phyloP scores from a whole-genome alignment of 306 rosid species.

The Acmispon strigosus region DNA sequence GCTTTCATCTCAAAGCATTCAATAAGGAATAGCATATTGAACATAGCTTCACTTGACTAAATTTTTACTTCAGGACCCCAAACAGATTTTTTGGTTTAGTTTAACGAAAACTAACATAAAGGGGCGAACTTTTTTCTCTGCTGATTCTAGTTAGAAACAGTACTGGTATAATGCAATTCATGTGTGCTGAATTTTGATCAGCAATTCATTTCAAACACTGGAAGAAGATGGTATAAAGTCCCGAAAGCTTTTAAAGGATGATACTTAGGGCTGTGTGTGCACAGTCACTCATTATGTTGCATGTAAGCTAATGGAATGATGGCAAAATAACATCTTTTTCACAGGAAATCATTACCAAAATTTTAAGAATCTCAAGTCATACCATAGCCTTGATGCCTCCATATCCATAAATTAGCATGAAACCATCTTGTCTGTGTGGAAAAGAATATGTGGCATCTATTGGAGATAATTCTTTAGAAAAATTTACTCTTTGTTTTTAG shows the following conservation, averaged over 20 bases:
- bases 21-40: neutral
- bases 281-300: neutral
- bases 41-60: neutral
- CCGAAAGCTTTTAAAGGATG: neutral
- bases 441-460: conserved; percentile 19
- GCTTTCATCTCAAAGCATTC: neutral
- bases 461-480: conserved; percentile 15
- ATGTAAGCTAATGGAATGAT: neutral
- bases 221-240: neutral
- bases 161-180: neutral
- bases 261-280: neutral
- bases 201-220: neutral
- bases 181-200: neutral
- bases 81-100: neutral
- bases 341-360: conserved; percentile 22
- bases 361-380: conserved; percentile 14
- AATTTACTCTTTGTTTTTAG: neutral
- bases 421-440: conserved; percentile 20
- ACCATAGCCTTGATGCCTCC: conserved; percentile 35
- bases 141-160: neutral
- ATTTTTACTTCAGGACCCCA: neutral
- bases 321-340: neutral
- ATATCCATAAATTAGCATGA: conserved; percentile 32
- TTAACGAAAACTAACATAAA: neutral
- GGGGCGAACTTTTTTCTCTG: neutral